Percentiles rank a stretch among this genome's conserved stretches.
Conservation (phyloP, 2,329 filamentous ascomycete genomes). For the Neopestalotiopsis sp. region DNA sequence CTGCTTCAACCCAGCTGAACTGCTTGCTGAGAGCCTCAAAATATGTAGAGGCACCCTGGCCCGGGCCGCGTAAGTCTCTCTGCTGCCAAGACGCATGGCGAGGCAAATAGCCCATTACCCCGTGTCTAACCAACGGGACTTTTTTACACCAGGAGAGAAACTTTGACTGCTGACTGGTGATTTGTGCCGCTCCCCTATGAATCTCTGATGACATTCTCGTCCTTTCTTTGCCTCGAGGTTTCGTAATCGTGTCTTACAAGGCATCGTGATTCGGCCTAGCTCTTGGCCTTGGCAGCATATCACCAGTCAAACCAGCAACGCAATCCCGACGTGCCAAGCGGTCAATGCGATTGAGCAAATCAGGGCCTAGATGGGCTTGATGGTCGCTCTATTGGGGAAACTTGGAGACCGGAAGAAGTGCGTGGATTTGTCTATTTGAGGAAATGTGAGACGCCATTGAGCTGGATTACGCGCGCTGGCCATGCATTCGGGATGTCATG, state of each 20-base stretch:
- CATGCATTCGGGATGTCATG: not conserved
- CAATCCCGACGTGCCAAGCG: not conserved
- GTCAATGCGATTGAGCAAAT: not conserved
- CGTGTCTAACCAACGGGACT: not conserved
- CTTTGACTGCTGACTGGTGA: not conserved
- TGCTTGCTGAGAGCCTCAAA: not conserved
- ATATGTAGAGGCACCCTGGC: not conserved
- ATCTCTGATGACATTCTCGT: not conserved
- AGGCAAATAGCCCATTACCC: not conserved
- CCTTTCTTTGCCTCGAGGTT: not conserved
- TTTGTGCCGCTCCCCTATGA: not conserved
- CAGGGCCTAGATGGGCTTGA: not conserved
- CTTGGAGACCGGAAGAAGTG: not conserved
- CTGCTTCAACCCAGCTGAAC: not conserved
- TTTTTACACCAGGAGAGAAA: not conserved
- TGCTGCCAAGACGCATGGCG: slow-evolving; percentile 5
- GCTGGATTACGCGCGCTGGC: not conserved
- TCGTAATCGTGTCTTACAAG: slow-evolving; percentile 4
- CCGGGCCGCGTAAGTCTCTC: slow-evolving; percentile 6
- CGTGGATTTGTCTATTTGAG: not conserved
- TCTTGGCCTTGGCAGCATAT: slow-evolving; percentile 6
- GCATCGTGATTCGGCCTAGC: not conserved
- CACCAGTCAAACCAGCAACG: not conserved
- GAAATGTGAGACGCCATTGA: not conserved
- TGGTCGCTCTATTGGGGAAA: not conserved